Evolutionary conservation across 495 filamentous ascomycete species (phyloP), one percentile per base, ranked within the genome.

Genomic region (Daldinia loculata): DNA sequence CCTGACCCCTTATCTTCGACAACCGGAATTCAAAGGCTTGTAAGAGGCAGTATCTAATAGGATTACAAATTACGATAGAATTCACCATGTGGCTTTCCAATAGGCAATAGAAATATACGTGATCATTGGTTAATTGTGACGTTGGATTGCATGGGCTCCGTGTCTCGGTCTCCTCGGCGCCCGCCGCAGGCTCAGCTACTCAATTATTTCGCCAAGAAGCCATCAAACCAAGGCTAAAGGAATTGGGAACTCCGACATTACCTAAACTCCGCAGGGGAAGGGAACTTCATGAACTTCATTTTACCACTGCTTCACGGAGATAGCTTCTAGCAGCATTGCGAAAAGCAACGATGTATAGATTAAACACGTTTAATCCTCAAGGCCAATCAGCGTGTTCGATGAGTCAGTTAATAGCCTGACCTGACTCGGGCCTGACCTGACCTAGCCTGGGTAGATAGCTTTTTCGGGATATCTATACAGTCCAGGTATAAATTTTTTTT

Each of bases 91-190:
- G 9, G n/a, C 15, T 45, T 45, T 45, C 6, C 8, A 17, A 17
- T 45, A 17, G 7, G 17, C 2, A 48, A 4, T 11, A 4, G 12
- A 2, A 36, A 36, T 36, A 36, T 0, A 36, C 3, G 12, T 14
- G 12, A 36, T 36, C 34, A 36, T 36, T 14, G 12, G 7, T 48
- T 3, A 24, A 19, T 17, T 48, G 43, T 15, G 6, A 48, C 43
- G 17, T 19, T 48, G 43, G 17, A 48, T 15, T 48, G 17, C 43
- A 8, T 48, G n/a, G 43, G 43, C 43, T 12, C 43, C 17, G 17
- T 48, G 43, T 48, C 43, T 48, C 43, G 43, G 43, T 48, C 43
- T 48, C 43, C 43, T 48, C 43, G 43, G 43, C 43, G 17, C 43
- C 43, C 43, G 43, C 17, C 43, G 8, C 8, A 19, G 8, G 3